Evolutionary conservation across 73 alveolate genomes (phyloP), one percentile per base, ranked within the genome.

Genomic region (Loxodes magnus): DNA sequence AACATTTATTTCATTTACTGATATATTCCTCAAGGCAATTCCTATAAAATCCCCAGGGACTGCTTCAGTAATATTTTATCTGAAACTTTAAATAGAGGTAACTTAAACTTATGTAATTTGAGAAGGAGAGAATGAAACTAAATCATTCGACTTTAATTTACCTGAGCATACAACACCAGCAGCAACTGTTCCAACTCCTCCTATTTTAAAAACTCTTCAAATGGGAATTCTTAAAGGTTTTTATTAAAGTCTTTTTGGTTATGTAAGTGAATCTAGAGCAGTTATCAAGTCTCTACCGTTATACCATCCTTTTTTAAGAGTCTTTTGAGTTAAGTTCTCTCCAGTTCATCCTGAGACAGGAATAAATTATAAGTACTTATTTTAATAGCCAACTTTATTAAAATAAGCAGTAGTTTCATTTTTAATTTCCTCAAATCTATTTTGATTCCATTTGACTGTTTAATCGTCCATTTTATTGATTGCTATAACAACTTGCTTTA

Each of bases 91-190:
- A 35, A 88, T 78, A 37, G 94, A 64, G 56, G 74, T 84, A 58
- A 74, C 74, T 76, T 76, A 90, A 64, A 93, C 65, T 31, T 67
- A 64, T 34, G 71, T 43, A 36, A 64, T 62, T 67, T 72, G 82
- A 14, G 51, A 35, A 37, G 98, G 98, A 44, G 95, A 92, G 56
- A 88, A 84, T 24, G 84, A 42, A 41, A 88, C 81, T 43, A 54
- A 50, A 89, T 65, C 70, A 46, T 94, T 96, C 35, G 91, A 91
- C 74, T 76, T 88, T 64, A 88, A 77, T 63, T 80, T 60, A 49
- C 98, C 98, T 56, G 98, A 79, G 65, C 84, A 93, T 29, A 88
- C 96, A 77, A 92, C 80, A 41, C 98, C 98, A 67, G 77, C 83
- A 31, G 94, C 85, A 67, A 88, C 98, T 26, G 94, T 80, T 48